These are phyloP conservation scores for Rhynchospora pubera DNA, from an alignment of 176 grass and related monocot genomes.

Conservation along the genomic window DNA sequence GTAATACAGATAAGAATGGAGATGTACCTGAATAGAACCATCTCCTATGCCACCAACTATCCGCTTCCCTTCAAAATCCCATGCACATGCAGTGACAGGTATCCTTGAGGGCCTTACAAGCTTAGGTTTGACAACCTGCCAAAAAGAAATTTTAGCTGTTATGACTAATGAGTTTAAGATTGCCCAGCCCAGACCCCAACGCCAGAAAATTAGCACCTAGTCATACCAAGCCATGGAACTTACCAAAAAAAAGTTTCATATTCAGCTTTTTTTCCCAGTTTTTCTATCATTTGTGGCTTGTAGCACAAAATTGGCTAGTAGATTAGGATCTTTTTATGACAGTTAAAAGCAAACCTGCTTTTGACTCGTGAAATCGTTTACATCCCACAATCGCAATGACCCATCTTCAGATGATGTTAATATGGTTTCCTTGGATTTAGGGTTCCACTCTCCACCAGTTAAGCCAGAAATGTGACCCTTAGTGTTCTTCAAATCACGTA, in stretches of 20 bases:
- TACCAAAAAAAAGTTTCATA: background rate
- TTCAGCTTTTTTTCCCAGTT: background rate
- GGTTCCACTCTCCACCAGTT: slow-evolving; percentile 95
- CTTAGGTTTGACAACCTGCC: slow-evolving; percentile 96
- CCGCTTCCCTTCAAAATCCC: slow-evolving; percentile 85
- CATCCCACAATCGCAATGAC: slow-evolving; percentile 93
- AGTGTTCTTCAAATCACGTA: slow-evolving; percentile 96
- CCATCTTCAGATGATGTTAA: slow-evolving; percentile 98
- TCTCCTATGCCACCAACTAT: slow-evolving; percentile 91
- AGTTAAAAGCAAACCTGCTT: slow-evolving; percentile 57
- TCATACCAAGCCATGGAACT: background rate
- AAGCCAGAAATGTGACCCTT: slow-evolving; percentile 95
- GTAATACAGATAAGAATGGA: too few relatives aligned
- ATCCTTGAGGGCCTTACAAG: slow-evolving; percentile 63
- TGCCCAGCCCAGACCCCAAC: background rate
- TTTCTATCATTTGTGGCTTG: background rate
- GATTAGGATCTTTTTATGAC: background rate
- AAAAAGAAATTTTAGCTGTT: background rate
- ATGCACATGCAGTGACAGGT: slow-evolving; percentile 87
- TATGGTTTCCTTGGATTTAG: slow-evolving; percentile 92
- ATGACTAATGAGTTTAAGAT: background rate
- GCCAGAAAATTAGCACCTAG: background rate
- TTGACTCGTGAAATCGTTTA: slow-evolving; percentile 83
- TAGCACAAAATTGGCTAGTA: background rate
- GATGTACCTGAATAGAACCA: slow-evolving; percentile 79